Base-by-base conservation (phyloP, 2,329 filamentous ascomycete species). In the Aspergillus tamarii region DNA sequence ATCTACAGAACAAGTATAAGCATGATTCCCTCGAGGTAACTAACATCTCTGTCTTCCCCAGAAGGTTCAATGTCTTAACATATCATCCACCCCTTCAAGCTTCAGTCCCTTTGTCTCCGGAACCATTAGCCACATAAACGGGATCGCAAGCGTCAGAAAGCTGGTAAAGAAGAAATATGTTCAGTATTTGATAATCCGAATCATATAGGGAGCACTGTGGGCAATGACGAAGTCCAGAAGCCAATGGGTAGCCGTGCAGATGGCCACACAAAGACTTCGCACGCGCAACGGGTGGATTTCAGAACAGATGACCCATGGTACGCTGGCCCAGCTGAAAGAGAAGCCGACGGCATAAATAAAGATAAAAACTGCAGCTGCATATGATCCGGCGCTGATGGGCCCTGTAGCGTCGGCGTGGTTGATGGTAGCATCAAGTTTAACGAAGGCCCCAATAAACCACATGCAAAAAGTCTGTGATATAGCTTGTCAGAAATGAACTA, bases 171-270 rank as follows among this genome's bases (percentile, higher is more conserved):
- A 57, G 32, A 71, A 66, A 23, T 70, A 71, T 9, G 70, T 71
- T 4, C 70, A 64, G n/a, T 60, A 70, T 0, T 53, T 45, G 4
- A 71, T 66, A 39, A 65, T 60, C 14, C 83, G 62, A 16, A 71
- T 67, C 89, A 91, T 91, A 46, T 85, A 87, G 1, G 89, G 86
- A 1, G 88, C 87, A 30, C 86, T 87, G 60, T 87, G 80, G 0
- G 89, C 88, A 58, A 91, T 86, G 7, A 91, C 84, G 59, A 91
- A 90, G 71, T 91, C 91, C 77, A 91, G 91, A 3, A 91, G 77
- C 89, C 89, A 91, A 69, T 91, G 88, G 0, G 86, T 89, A 0
- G 86, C 87, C 0, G 89, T 88, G 1, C 84, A 89, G 32, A 91
- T 80, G 2, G 88, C 85, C 1, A 91, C 88, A 68, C 90, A 90